Conservation (phyloP, 768 basidiomycete species). For the Lentinula guzmanii region DNA sequence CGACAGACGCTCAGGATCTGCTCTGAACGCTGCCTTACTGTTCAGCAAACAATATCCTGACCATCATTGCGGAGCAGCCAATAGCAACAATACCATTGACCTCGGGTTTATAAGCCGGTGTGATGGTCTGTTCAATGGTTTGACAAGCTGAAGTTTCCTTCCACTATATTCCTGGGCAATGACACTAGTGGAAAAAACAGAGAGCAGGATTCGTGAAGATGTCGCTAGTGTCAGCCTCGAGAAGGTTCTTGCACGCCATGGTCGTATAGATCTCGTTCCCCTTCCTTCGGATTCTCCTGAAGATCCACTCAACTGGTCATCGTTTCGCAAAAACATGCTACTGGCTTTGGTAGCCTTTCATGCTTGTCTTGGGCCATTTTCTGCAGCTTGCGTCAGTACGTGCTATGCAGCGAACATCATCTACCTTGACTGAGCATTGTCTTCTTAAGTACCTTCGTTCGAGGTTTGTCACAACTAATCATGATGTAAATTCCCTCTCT, state of each 20-base stretch:
- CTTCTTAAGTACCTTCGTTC: background rate
- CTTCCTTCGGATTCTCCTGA: background rate
- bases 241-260: background rate
- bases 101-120: background rate
- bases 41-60: background rate
- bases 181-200: background rate
- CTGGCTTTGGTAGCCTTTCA: background rate
- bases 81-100: background rate
- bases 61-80: background rate
- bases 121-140: background rate
- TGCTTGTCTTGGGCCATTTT: background rate
- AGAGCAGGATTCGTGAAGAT: background rate
- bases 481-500: background rate
- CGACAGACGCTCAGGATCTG: background rate
- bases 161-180: background rate
- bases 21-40: too few relatives aligned
- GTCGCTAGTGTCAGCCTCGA: background rate
- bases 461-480: background rate
- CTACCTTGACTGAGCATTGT: background rate
- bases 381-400: background rate
- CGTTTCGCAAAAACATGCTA: background rate
- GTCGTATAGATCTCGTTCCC: background rate
- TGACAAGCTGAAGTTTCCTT: background rate
- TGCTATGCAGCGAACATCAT: background rate
- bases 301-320: constrained; percentile 1